Base-by-base conservation (phyloP, 768 basidiomycete genomes). In the Peribolospora baueri region DNA sequence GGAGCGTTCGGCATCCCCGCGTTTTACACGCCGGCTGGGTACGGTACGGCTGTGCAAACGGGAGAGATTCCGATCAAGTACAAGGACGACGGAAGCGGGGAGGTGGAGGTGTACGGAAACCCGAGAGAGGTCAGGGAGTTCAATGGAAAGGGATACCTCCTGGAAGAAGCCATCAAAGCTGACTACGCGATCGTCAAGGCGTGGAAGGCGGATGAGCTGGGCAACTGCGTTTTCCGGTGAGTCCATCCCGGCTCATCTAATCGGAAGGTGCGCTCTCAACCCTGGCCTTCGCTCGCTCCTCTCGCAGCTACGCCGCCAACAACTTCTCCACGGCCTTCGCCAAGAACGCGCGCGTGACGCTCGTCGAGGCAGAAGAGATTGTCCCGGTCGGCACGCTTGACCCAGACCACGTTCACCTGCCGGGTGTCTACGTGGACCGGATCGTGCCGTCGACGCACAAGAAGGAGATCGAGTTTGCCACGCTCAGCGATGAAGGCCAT, bases 341-440 rank as follows among this genome's bases (percentile, higher is more conserved):
- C 2, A 79, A 82, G 62, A 84, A 84, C 51, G 87, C 87, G 1
- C 83, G 79, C 62, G 62, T 90, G 52, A 90, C 87, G 5, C 84
- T 93, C 57, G 81, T 93, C 53, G 87, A 93, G 75, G 87, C 87
- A 1, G 87, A 93, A 63, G 71, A 85, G 60, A 87, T 93, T 55
- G 84, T 91, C 37, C 81, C 86, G 2, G 69, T 77, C 40, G 87
- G 87, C 9, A 74, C 78, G 5, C 70, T 93, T 56, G 82, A 82
- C 51, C 81, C 86, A 10, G 79, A 82, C 63, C 71, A 77, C 38
- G 78, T 93, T 54, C 87, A 66, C 57, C 58, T 66, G 4, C 64
- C 66, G 4, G 63, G 61, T 11, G 59, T 64, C 57, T 64, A 56
- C 66, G 80, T 93, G 57, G 80, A 93, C 68, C 79, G 88, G 53